Conservation (phyloP, 2,329 filamentous ascomycete genomes). For the Boeremia lycopersici region DNA sequence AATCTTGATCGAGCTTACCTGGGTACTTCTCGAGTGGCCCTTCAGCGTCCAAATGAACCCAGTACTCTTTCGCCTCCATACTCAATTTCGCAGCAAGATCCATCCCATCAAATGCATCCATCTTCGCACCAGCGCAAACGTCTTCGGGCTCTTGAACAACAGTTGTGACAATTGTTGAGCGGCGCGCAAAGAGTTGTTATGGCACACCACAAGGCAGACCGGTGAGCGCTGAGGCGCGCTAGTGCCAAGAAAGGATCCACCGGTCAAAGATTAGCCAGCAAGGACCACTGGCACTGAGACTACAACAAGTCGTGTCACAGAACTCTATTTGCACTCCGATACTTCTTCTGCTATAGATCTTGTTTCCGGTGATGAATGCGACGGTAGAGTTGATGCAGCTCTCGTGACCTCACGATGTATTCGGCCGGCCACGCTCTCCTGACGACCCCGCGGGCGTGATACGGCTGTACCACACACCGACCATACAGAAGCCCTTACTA, state of each 20-base stretch:
- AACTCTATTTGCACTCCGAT: constrained; percentile 6
- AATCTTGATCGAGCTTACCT: constrained; percentile 30
- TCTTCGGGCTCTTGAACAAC: background rate
- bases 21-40: constrained; percentile 48
- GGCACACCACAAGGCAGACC: constrained; percentile 15
- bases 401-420: background rate
- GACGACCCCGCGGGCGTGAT: constrained; percentile 15
- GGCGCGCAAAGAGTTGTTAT: constrained; percentile 13
- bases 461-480: constrained; percentile 1
- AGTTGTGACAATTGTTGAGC: constrained; percentile 1
- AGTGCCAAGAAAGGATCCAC: constrained; percentile 10
- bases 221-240: constrained; percentile 12
- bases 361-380: background rate
- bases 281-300: constrained; percentile 10
- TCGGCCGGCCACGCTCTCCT: background rate
- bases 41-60: constrained; percentile 43
- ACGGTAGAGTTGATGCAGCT: background rate
- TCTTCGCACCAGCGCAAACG: constrained; percentile 16
- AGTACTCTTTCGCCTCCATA: constrained; percentile 39
- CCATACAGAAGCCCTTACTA: background rate
- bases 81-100: constrained; percentile 37
- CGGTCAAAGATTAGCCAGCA: constrained; percentile 16
- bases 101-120: constrained; percentile 35
- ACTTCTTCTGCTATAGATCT: background rate
- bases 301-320: constrained; percentile 8